Percentiles rank a stretch among this genome's conserved stretches.
Evolutionary conservation across 2,329 filamentous ascomycete species (phyloP).

Genomic region (Microdochium nivale): DNA sequence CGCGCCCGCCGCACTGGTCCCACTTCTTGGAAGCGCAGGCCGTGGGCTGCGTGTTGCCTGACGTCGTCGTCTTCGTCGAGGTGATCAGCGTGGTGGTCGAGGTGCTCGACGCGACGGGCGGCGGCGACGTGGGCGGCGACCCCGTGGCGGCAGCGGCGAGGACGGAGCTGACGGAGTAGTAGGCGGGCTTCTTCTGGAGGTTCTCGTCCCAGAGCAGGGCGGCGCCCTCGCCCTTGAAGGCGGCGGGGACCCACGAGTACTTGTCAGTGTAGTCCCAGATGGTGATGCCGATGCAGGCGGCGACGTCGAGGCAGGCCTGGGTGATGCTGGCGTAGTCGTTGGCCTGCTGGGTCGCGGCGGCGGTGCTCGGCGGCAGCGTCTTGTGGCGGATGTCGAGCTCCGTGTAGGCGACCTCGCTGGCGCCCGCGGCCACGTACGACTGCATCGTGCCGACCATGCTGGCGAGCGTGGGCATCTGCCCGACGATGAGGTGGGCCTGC

Average conservation of each 20-base stretch:
- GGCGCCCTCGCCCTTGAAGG: conserved; percentile 26
- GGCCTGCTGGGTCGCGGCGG: conserved; percentile 35
- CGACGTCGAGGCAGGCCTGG: conserved; percentile 23
- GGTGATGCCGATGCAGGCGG: conserved; percentile 30
- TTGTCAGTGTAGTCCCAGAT: conserved; percentile 33
- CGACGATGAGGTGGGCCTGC: conserved; percentile 52
- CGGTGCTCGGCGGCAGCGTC: conserved; percentile 31
- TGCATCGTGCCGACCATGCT: conserved; percentile 35
- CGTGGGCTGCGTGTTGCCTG: conserved; percentile 2
- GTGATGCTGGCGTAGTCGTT: conserved; percentile 31
- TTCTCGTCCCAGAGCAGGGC: conserved; percentile 27
- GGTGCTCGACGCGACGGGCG: conserved; percentile 3
- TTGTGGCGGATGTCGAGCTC: conserved; percentile 51
- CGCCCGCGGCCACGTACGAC: conserved; percentile 39
- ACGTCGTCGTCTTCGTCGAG: not conserved
- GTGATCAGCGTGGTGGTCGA: conserved; percentile 4
- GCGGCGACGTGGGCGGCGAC: not conserved
- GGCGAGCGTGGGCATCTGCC: conserved; percentile 43
- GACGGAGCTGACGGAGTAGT: conserved; percentile 24
- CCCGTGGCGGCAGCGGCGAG: conserved; percentile 21
- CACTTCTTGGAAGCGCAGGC: conserved; percentile 10
- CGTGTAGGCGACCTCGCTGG: conserved; percentile 49
- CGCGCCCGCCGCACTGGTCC: conserved; percentile 20
- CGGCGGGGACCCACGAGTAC: conserved; percentile 29
- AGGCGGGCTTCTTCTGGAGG: conserved; percentile 28